phyloP scores from a whole-genome alignment of 2,329 filamentous ascomycete species.

The Akanthomyces dipterigenus region DNA sequence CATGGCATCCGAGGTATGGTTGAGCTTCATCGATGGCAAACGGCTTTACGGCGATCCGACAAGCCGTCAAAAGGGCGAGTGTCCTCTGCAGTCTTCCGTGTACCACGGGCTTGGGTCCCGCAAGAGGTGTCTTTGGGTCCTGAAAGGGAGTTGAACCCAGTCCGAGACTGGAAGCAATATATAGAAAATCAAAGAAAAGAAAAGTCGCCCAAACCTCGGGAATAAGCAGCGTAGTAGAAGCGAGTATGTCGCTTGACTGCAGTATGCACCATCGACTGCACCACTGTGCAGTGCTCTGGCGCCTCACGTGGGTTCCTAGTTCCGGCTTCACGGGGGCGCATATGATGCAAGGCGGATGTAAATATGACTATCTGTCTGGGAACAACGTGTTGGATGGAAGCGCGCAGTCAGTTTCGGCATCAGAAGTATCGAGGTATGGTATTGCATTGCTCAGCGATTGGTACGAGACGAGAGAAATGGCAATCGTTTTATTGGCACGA shows the following conservation, averaged over 20 bases:
- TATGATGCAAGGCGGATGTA: neutral
- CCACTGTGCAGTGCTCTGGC: constrained; percentile 1
- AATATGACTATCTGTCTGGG: neutral
- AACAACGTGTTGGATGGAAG: neutral
- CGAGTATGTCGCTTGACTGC: neutral
- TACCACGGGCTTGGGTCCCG: neutral
- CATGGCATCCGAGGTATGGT: neutral
- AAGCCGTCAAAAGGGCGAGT: neutral
- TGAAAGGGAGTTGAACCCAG: neutral
- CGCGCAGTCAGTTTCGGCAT: neutral
- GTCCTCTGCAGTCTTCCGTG: neutral
- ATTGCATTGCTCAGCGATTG: constrained; percentile 7
- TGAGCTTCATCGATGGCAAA: neutral
- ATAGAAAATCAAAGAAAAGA: neutral
- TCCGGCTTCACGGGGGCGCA: constrained; percentile 2
- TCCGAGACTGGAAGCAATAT: neutral
- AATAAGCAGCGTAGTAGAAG: neutral
- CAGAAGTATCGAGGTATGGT: neutral
- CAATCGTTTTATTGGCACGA: constrained; percentile 5
- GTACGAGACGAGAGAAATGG: neutral
- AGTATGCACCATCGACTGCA: constrained; percentile 1
- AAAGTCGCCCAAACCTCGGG: neutral
- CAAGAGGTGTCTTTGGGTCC: neutral
- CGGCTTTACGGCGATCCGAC: neutral
- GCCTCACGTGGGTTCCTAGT: neutral